Percentiles rank a stretch among this genome's conserved stretches.
Conservation (phyloP, 495 filamentous ascomycete species). For the Penicillium chermesinum region DNA sequence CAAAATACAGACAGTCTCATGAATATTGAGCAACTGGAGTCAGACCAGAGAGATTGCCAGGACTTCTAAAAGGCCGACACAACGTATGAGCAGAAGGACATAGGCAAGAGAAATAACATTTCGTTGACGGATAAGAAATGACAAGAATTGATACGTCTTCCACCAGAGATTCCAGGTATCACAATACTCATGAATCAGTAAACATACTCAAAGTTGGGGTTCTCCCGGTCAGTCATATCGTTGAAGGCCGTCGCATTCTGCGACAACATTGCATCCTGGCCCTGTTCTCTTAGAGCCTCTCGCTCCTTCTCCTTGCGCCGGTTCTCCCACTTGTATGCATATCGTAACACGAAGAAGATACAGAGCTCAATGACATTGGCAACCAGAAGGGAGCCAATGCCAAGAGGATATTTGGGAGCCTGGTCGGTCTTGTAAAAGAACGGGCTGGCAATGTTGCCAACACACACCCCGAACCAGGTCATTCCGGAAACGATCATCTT, state of each 20-base stretch:
- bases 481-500: slow-evolving; percentile 51
- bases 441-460: slow-evolving; percentile 47
- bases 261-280: slow-evolving; percentile 26
- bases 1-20: no score
- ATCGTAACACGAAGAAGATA: slow-evolving; percentile 34
- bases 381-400: slow-evolving; percentile 49
- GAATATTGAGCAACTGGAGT: no score
- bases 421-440: slow-evolving; percentile 53
- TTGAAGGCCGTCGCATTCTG: slow-evolving; percentile 48
- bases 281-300: slow-evolving; percentile 23
- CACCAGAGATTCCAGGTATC: no score
- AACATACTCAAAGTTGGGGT: slow-evolving; percentile 35
- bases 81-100: no score
- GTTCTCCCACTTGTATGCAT: slow-evolving; percentile 44
- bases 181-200: slow-evolving; percentile 8
- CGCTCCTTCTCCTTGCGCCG: slow-evolving; percentile 44
- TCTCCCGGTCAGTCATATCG: slow-evolving; percentile 52
- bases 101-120: no score
- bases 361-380: slow-evolving; percentile 42
- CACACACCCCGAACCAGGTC: slow-evolving; percentile 42
- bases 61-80: no score
- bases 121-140: no score
- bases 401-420: slow-evolving; percentile 43
- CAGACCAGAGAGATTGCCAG: no score
- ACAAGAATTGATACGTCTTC: no score